A percentile compares a stretch with the other conserved stretches of the same genome.
Conservation (phyloP, 768 basidiomycete genomes). For the Boletus speciosus region DNA sequence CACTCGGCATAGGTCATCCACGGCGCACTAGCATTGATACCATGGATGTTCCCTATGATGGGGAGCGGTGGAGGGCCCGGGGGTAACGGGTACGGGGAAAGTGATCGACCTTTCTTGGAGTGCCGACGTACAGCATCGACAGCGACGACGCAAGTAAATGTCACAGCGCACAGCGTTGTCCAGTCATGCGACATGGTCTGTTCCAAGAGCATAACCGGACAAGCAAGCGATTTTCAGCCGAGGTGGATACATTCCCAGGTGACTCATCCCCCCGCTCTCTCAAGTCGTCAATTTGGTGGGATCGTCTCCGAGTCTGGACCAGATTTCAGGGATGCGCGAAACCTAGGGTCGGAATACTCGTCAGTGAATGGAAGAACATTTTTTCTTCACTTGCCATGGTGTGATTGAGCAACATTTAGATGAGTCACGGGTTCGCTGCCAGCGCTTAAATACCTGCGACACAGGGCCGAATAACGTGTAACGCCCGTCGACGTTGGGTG, state of each 20-base stretch:
- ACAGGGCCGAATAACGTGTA: too few relatives aligned
- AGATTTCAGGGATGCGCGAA: too few relatives aligned
- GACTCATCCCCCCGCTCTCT: background rate
- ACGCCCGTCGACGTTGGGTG: too few relatives aligned
- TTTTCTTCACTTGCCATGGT: too few relatives aligned
- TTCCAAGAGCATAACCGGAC: background rate
- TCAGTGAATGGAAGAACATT: background rate
- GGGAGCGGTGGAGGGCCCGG: slow-evolving; percentile 12
- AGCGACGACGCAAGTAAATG: background rate
- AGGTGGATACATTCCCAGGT: background rate
- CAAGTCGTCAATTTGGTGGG: background rate
- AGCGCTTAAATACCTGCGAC: too few relatives aligned
- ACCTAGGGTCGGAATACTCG: background rate
- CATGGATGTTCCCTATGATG: slow-evolving; percentile 15
- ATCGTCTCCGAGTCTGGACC: background rate
- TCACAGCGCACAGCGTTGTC: background rate
- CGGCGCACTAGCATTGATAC: slow-evolving; percentile 3
- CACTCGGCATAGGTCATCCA: slow-evolving; percentile 17
- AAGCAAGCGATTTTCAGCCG: background rate
- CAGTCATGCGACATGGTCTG: background rate
- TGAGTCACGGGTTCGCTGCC: too few relatives aligned
- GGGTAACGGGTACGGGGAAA: background rate
- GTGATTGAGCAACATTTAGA: background rate
- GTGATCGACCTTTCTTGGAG: background rate
- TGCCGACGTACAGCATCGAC: background rate